Conservation (phyloP, 331 rosid genomes). For the Dryas integrifolia region DNA sequence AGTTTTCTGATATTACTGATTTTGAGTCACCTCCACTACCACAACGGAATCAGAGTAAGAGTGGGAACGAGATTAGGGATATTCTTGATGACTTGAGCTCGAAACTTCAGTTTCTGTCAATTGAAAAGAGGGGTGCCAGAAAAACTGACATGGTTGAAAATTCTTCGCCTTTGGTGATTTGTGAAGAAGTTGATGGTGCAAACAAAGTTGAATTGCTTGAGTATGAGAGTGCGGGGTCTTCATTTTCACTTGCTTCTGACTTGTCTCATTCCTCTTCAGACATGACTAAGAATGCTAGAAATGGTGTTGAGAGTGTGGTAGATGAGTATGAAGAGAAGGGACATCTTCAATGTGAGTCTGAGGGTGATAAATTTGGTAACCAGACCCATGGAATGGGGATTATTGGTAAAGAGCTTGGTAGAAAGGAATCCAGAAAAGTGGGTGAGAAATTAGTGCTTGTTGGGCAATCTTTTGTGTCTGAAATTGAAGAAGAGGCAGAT, state of each 20-base stretch:
- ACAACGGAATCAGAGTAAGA: slow-evolving; percentile 11
- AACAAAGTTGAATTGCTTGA: slow-evolving; percentile 29
- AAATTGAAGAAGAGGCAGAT: slow-evolving; percentile 6
- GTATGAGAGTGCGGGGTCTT: slow-evolving; percentile 54
- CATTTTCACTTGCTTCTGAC: slow-evolving; percentile 45
- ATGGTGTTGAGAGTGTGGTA: slow-evolving; percentile 2
- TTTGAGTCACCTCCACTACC: slow-evolving; percentile 50
- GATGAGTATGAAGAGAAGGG: background rate
- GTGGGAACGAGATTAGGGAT: slow-evolving; percentile 68
- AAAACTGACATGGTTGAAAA: slow-evolving; percentile 23
- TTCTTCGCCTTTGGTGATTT: slow-evolving; percentile 11
- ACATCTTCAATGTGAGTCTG: background rate
- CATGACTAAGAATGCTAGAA: slow-evolving; percentile 6
- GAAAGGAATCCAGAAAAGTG: slow-evolving; percentile 9
- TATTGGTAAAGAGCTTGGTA: background rate
- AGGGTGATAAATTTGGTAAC: slow-evolving; percentile 1
- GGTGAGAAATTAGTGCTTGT: slow-evolving; percentile 16
- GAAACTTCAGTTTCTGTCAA: slow-evolving; percentile 64
- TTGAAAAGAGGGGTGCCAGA: slow-evolving; percentile 42
- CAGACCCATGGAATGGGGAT: background rate
- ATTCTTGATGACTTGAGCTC: slow-evolving; percentile 67
- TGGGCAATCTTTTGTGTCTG: slow-evolving; percentile 12
- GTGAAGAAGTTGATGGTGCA: slow-evolving; percentile 31
- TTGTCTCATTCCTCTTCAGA: slow-evolving; percentile 31
- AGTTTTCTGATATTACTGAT: slow-evolving; percentile 36